Conservation (phyloP, 2,329 filamentous ascomycete genomes). For the Fusarium coicis region DNA sequence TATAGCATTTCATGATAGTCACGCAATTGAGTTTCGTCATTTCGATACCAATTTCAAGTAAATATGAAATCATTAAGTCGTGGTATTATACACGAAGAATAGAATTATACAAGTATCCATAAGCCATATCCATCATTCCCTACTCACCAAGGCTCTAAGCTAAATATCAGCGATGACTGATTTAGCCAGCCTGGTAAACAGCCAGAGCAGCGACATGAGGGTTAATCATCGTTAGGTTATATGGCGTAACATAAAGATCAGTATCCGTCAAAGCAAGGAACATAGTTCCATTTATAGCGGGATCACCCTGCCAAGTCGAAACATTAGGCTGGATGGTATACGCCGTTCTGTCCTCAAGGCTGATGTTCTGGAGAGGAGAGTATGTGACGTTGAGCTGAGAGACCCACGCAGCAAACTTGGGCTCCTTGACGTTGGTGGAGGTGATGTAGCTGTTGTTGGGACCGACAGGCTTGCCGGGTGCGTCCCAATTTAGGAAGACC, state of each 20-base stretch:
- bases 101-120: not conserved
- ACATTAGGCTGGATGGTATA: constrained; percentile 79
- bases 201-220: constrained; percentile 80
- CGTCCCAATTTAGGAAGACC: constrained; percentile 79
- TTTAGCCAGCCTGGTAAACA: constrained; percentile 80
- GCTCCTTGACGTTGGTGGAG: constrained; percentile 64
- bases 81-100: not conserved
- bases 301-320: constrained; percentile 74
- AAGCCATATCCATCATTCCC: not conserved
- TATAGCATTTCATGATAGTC: not conserved
- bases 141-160: rapidly evolving
- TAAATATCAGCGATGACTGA: rapidly evolving
- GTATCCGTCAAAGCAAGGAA: constrained; percentile 80
- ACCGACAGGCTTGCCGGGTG: constrained; percentile 73
- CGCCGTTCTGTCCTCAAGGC: constrained; percentile 60
- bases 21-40: not conserved
- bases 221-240: constrained; percentile 79
- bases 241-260: constrained; percentile 76
- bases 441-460: constrained; percentile 88
- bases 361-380: constrained; percentile 66
- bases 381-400: constrained; percentile 82
- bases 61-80: not conserved
- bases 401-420: constrained; percentile 79
- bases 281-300: constrained; percentile 80
- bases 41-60: rapidly evolving